phyloP scores from a whole-genome alignment of 345 rosid genomes.

The Excoecaria agallocha region DNA sequence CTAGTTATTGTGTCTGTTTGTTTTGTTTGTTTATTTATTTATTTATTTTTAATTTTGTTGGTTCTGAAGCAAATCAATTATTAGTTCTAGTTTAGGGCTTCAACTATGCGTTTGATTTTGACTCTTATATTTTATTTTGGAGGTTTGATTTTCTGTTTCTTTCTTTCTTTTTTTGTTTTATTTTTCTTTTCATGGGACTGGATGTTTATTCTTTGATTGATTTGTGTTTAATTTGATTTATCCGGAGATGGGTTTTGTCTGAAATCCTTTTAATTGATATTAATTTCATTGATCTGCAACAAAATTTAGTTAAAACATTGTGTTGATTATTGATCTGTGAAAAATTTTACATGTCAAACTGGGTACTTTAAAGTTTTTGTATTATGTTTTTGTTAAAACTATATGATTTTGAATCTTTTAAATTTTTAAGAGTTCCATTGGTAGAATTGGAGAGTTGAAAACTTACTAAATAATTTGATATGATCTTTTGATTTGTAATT shows the following conservation, averaged over 20 bases:
- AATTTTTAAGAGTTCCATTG: not conserved
- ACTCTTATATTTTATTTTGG: not conserved
- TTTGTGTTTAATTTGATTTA: not conserved
- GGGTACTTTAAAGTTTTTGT: not conserved
- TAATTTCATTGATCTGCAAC: not conserved
- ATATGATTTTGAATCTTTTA: not conserved
- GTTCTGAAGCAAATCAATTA: not conserved
- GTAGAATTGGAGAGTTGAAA: not conserved
- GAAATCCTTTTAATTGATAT: not conserved
- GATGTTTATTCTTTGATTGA: not conserved
- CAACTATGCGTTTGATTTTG: not conserved
- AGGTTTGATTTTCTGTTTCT: not conserved
- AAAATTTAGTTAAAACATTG: not conserved
- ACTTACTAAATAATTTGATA: not conserved
- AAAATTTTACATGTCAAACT: not conserved
- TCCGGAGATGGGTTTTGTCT: no score
- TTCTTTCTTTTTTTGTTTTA: not conserved
- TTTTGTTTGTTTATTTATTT: no score
- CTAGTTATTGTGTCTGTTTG: not conserved
- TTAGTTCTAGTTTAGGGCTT: not conserved
- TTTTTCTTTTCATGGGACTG: not conserved
- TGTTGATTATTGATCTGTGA: constrained; percentile 3
- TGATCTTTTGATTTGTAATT: not conserved
- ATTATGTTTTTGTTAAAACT: not conserved
- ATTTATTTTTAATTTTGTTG: no score